Base-by-base conservation (phyloP, 148 eudicot species). In the Arbutus unedo region DNA sequence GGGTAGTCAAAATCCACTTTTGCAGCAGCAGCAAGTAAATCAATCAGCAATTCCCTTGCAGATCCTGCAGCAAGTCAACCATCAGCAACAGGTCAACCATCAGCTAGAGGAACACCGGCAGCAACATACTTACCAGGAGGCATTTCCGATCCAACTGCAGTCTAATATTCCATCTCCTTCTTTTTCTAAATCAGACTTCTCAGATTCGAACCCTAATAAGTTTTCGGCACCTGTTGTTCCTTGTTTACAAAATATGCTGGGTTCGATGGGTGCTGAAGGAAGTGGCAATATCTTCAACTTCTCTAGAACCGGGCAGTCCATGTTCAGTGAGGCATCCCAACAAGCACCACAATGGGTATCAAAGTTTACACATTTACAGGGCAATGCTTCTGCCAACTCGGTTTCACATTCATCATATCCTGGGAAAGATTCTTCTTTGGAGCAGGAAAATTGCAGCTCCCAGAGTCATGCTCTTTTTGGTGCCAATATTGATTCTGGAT, bases 401-500 rank as follows among this genome's bases (percentile, higher is more conserved):
- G 84, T 80, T 51, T 91, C 97, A 60, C 86, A 90, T 53, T 89
- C 93, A 14, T 90, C 92, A 62, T 93, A 96, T 86, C 89, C 91
- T 13, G 91, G 90, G 73, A 96, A 94, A 88, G 93, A 87, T 81
- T 85, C 87, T 85, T 86, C 94, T 21, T 60, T 83, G 83, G 91
- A 92, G 83, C 93, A 83, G 21, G 98, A 90, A 81, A 88, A 88
- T 59, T 87, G 90, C 84, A 83, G 88, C 85, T 89, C 90, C 70
- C 98, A 93, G 81, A 94, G 89, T 83, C 97, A 92, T 45, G 85
- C 88, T 71, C 83, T 90, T 54, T 93, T 89, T 83, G 93, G 94
- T 81, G 88, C 91, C 78, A 94, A 85, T 87, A 88, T 87, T 44
- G 99, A 96, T 87, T 91, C 97, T 79, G 98, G 95, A 54, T 90